These are phyloP conservation scores for Alternaria triticimaculans DNA, from an alignment of 2,329 filamentous ascomycete species.

Conservation along the genomic window DNA sequence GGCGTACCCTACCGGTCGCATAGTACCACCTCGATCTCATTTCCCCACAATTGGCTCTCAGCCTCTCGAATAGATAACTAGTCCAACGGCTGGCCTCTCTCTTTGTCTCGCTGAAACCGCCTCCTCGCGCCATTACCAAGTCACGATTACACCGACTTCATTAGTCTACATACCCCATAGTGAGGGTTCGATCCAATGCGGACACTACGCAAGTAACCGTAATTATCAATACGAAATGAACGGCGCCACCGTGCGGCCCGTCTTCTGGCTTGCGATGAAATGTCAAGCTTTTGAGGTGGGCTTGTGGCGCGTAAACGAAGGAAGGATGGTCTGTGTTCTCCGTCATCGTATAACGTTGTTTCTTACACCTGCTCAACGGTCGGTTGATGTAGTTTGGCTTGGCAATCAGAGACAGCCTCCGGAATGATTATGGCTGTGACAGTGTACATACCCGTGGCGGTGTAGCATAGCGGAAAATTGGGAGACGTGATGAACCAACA, in stretches of 20 bases:
- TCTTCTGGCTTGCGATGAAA: not conserved
- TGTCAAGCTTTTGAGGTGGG: constrained; percentile 8
- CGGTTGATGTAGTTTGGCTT: not conserved
- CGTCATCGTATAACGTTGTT: not conserved
- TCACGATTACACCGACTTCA: not conserved
- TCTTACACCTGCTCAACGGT: not conserved
- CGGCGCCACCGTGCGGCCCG: constrained; percentile 15
- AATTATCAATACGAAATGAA: constrained; percentile 15
- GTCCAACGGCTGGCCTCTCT: not conserved
- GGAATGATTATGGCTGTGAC: not conserved
- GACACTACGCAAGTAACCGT: constrained; percentile 7
- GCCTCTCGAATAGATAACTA: not conserved
- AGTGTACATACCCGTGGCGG: not conserved
- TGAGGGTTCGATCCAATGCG: not conserved
- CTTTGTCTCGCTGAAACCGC: constrained; percentile 13
- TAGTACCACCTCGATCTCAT: constrained; percentile 11
- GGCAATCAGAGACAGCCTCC: not conserved
- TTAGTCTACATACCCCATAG: not conserved
- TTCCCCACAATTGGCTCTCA: constrained; percentile 10
- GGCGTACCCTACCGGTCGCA: constrained; percentile 26
- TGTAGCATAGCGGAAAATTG: not conserved
- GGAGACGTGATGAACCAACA: not conserved
- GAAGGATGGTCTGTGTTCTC: constrained; percentile 1
- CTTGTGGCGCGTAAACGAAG: constrained; percentile 4
- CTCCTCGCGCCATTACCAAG: constrained; percentile 11